phyloP scores from a whole-genome alignment of 1,284 basidiomycete species.

The Thelephora terrestris region DNA sequence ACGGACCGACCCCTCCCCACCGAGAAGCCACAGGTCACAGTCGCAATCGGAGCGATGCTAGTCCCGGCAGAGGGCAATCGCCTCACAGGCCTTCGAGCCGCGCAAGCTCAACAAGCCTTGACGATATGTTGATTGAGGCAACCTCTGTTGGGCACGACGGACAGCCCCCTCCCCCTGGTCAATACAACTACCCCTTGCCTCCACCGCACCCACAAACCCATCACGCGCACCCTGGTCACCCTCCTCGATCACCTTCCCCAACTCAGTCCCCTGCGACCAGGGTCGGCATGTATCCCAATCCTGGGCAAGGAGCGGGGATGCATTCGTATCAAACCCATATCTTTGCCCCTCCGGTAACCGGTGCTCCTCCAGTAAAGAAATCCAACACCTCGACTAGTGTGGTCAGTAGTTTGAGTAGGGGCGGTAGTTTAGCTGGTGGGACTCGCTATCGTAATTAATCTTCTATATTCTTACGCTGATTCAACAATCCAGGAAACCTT shows the following conservation, averaged over 20 bases:
- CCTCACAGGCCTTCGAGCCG: constrained; percentile 19
- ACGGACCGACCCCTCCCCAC: constrained; percentile 13
- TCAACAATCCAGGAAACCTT: neutral
- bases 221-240: constrained; percentile 11
- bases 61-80: neutral
- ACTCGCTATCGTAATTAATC: neutral
- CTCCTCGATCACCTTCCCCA: constrained; percentile 15
- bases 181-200: neutral
- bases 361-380: constrained; percentile 51
- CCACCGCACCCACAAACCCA: constrained; percentile 10
- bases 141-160: constrained; percentile 12
- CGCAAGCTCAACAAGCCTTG: constrained; percentile 31
- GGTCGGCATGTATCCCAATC: neutral
- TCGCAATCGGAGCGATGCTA: constrained; percentile 24
- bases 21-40: neutral
- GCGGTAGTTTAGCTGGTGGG: neutral
- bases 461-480: neutral
- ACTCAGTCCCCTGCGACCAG: constrained; percentile 1
- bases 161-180: neutral
- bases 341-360: constrained; percentile 58
- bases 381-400: constrained; percentile 20
- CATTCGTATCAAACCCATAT: constrained; percentile 53
- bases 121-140: constrained; percentile 55
- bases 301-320: constrained; percentile 10
- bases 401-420: neutral